Evolutionary conservation across 106 monocot genomes (phyloP).

Genomic region (Gastrodia elata): DNA sequence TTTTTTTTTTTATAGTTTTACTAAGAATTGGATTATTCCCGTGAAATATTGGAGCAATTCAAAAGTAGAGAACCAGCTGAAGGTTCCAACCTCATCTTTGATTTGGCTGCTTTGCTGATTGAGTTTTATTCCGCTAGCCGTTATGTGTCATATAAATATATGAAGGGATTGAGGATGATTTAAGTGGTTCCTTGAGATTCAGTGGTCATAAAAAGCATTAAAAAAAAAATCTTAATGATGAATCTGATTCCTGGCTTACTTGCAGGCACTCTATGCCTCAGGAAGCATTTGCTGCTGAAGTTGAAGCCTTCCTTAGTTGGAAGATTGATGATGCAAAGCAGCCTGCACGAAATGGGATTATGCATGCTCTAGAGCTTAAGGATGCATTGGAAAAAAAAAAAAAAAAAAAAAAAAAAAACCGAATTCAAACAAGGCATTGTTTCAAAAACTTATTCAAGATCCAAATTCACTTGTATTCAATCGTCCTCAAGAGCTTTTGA

Average conservation of each 20-base stretch:
- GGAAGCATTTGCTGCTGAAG: conserved; percentile 28
- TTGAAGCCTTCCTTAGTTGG: conserved; percentile 12
- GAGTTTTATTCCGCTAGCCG: conserved; percentile 31
- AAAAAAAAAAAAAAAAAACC: too few relatives aligned
- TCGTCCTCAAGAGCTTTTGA: conserved; percentile 24
- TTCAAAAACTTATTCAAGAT: conserved; percentile 42
- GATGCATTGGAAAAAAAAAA: conserved; percentile 49
- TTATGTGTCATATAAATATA: conserved; percentile 11
- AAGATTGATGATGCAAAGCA: conserved; percentile 16
- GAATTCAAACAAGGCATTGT: conserved; percentile 48
- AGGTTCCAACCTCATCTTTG: conserved; percentile 18
- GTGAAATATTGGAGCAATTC: conserved; percentile 10
- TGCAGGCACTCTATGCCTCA: conserved; percentile 18
- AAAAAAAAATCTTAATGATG: conserved; percentile 14
- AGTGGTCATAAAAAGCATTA: conserved; percentile 15
- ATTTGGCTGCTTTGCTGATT: conserved; percentile 38
- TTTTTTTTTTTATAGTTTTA: too few relatives aligned
- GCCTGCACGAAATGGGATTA: neutral
- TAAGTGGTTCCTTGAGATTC: conserved; percentile 21
- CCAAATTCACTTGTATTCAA: conserved; percentile 33
- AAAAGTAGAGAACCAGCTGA: conserved; percentile 18
- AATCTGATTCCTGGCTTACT: conserved; percentile 12
- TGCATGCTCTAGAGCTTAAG: conserved; percentile 40
- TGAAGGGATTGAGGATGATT: conserved; percentile 14
- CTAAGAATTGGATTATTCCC: too few relatives aligned